Evolutionary conservation across 2,329 filamentous ascomycete genomes (phyloP), one percentile per base, ranked within the genome.

Genomic region (Emydomyces testavorans): DNA sequence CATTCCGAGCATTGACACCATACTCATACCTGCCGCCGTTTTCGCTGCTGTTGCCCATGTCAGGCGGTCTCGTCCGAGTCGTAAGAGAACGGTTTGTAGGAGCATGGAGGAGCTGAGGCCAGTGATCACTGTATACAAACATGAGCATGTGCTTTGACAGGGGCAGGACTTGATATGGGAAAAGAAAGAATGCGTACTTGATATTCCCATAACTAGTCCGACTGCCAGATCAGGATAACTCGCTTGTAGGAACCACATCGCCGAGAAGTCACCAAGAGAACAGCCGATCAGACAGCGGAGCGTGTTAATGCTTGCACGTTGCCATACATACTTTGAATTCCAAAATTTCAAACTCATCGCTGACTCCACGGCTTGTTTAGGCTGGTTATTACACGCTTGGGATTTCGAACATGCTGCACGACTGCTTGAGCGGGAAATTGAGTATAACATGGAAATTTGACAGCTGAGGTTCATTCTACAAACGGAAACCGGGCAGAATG

Each of bases 1-100:
- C 75, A 79, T 79, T 0, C 75, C 73, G 1, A 77, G 7, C 76
- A 78, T 78, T 0, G 75, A 78, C 7, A 78, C 71, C 40, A 77
- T 60, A 49, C 75, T 78, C 76, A 78, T 79, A 0, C 76, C 76
- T 18, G 71, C 69, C 0, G 76, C 76, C 0, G 75, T 78, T 37
- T 65, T 71, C 2, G 64, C 66, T 0, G 76, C 75, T 0, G 54
- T 56, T 0, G 55, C 48, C 74, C 72, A 77, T 0, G 70, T 53
- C 0, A 78, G 59, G 6, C 60, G 57, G 46, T 78, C 75, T 1
- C 63, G 65, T 0, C 75, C 75, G 0, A 65, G 54, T 0, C 66
- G 66, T 1, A 78, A 68, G 2, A 78, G 63, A 0, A 69, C 54
- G 0, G 75, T 78, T 56, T 79, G 75, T 0, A 78, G 65, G 0